Percentiles rank a stretch among this genome's conserved stretches.
These are phyloP conservation scores for Alternaria panax DNA, from an alignment of 2,329 filamentous ascomycete genomes.

Conservation along the genomic window DNA sequence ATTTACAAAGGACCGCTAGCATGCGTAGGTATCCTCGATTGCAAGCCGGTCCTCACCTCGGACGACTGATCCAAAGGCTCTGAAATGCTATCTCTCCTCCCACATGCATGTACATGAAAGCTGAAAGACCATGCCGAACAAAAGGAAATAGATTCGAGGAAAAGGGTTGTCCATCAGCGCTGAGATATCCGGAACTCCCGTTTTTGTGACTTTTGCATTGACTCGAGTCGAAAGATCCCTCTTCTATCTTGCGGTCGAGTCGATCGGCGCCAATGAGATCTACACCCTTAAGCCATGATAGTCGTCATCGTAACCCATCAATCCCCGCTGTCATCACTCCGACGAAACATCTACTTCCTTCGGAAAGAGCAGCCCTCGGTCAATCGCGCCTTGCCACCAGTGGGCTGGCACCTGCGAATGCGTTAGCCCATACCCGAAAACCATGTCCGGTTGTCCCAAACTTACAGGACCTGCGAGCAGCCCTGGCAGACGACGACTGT, in stretches of 20 bases:
- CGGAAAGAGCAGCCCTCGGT: slow-evolving; percentile 99
- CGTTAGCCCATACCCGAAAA: slow-evolving; percentile 33
- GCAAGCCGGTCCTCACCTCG: slow-evolving; percentile 52
- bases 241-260: slow-evolving; percentile 55
- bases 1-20: slow-evolving; percentile 53
- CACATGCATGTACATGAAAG: slow-evolving; percentile 54
- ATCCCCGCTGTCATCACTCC: slow-evolving; percentile 37
- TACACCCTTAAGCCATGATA: slow-evolving; percentile 49
- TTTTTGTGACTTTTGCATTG: slow-evolving; percentile 51
- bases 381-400: slow-evolving; percentile 97
- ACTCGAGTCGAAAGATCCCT: slow-evolving; percentile 54
- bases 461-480: slow-evolving; percentile 91
- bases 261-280: slow-evolving; percentile 52
- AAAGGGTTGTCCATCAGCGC: slow-evolving; percentile 52
- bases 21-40: slow-evolving; percentile 58
- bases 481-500: slow-evolving; percentile 99
- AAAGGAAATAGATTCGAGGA: slow-evolving; percentile 49
- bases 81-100: slow-evolving; percentile 53
- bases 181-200: slow-evolving; percentile 55
- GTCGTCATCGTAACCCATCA: slow-evolving; percentile 50
- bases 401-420: slow-evolving; percentile 79
- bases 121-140: slow-evolving; percentile 49
- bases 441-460: slow-evolving; percentile 13
- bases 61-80: slow-evolving; percentile 48
- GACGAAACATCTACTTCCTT: slow-evolving; percentile 83